Evolutionary conservation across 345 rosid species (phyloP), one percentile per base, ranked within the genome.

Genomic region (Populus alba): DNA sequence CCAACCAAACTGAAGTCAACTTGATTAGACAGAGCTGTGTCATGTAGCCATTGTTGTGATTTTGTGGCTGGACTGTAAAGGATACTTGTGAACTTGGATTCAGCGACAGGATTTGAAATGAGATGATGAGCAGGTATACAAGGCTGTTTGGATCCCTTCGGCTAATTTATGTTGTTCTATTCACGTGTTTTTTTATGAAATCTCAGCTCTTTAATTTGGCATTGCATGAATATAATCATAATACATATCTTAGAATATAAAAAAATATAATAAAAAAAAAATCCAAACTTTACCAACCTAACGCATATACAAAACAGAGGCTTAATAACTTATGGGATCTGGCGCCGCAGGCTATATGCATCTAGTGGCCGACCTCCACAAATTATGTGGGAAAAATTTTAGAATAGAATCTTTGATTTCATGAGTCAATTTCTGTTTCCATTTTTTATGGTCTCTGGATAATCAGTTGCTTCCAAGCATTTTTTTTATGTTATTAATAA

Each of bases 21-120:
- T 69, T 84, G 81, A 84, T 75, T 82, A 35, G 81, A 73, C 29
- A 18, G 31, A 13, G 38, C 18, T 65, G 7, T 74, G 76, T 81
- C 84, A 8, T 10, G 2, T 59, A 66, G 57, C 73, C 51, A 45
- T 3, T 70, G 10, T 41, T 76, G 77, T 76, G 79, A 66, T 72
- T 80, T 84, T 75, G 63, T 41, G 17, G 53, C 25, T 45, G 51
- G 51, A 45, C 51, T 9, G 18, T 17, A 3, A 9, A 71, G 74
- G 66, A 43, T 31, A 74, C 53, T 66, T 29, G 1, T 70, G 67
- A 37, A 62, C 5, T 4, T 67, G 33, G 38, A 59, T 73, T 66
- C 12, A 23, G 41, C 29, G 70, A 39, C 68, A 38, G 18, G 68
- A 79, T 77, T 39, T 41, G 53, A 70, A 41, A 25, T 39, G 68